phyloP scores from a whole-genome alignment of 441 rosid genomes.

The Populus tomentosa region DNA sequence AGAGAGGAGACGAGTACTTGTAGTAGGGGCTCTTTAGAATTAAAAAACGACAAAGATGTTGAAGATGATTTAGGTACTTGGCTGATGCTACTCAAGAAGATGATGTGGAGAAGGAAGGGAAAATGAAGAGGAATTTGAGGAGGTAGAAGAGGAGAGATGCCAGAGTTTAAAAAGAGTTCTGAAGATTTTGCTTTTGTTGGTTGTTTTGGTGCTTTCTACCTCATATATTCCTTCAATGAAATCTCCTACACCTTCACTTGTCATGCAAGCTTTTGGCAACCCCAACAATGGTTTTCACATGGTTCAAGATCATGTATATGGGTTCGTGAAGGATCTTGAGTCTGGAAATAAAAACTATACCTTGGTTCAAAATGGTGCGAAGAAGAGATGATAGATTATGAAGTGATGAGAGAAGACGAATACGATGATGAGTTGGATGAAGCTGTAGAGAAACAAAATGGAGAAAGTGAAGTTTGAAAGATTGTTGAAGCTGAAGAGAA shows the following conservation, averaged over 20 bases:
- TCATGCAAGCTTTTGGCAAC: conserved; percentile 14
- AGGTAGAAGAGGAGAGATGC: conserved; percentile 26
- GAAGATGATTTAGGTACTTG: conserved; percentile 15
- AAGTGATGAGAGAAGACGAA: conserved; percentile 2
- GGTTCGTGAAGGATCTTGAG: conserved; percentile 16
- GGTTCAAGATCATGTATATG: conserved; percentile 21
- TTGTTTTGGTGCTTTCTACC: conserved; percentile 27
- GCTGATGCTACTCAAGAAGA: conserved; percentile 5
- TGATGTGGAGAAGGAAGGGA: conserved; percentile 15
- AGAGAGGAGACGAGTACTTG: conserved; percentile 4
- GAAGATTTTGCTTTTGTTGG: conserved; percentile 18
- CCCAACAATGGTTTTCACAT: conserved; percentile 21
- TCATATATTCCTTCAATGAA: conserved; percentile 36
- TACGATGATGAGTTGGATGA: conserved; percentile 5
- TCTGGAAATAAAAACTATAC: not conserved
- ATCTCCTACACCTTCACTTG: conserved; percentile 25
- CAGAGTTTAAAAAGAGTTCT: conserved; percentile 26
- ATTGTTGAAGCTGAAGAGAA: not conserved
- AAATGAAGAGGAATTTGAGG: conserved; percentile 31
- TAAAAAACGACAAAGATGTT: conserved; percentile 3
- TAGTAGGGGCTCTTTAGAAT: not conserved
- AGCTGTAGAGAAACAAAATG: conserved; percentile 2
- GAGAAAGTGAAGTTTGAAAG: conserved; percentile 4
- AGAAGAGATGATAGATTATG: conserved; percentile 16
- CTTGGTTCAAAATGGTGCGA: conserved; percentile 6